phyloP scores from a whole-genome alignment of 1,284 basidiomycete species.

The Neotropicomus parvogracilis region DNA sequence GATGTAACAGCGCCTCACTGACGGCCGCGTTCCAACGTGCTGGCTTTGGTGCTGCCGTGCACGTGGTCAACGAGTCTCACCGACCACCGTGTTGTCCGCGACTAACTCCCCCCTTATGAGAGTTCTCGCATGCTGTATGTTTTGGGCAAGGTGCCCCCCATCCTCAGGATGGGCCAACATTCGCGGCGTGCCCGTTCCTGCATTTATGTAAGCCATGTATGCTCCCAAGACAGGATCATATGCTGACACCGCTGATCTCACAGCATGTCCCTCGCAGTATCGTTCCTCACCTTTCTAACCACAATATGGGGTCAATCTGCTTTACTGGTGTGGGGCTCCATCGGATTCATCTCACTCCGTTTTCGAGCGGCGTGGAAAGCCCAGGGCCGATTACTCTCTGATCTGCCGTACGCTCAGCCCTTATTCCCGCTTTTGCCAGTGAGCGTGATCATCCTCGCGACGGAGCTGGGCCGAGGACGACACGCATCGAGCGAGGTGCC shows the following conservation, averaged over 20 bases:
- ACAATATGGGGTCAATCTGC: slow-evolving; percentile 60
- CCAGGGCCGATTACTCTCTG: slow-evolving; percentile 38
- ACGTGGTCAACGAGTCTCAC: slow-evolving; percentile 55
- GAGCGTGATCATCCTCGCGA: slow-evolving; percentile 41
- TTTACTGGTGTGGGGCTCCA: slow-evolving; percentile 60
- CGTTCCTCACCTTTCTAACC: slow-evolving; percentile 50
- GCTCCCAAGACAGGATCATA: too few species aligned
- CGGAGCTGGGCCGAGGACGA: slow-evolving; percentile 48
- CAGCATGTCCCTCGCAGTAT: slow-evolving; percentile 44
- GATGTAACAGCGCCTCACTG: slow-evolving; percentile 51
- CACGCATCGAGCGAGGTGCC: slow-evolving; percentile 39
- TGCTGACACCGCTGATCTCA: background rate
- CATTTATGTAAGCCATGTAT: slow-evolving; percentile 40
- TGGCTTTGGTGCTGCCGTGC: slow-evolving; percentile 54
- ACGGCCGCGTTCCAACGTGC: slow-evolving; percentile 58
- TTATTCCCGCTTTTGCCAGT: slow-evolving; percentile 47
- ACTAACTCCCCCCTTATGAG: slow-evolving; percentile 63
- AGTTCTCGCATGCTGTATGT: slow-evolving; percentile 60
- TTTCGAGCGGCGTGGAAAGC: slow-evolving; percentile 46
- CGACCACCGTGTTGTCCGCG: slow-evolving; percentile 63
- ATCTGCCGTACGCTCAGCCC: slow-evolving; percentile 48
- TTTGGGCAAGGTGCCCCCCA: slow-evolving; percentile 46
- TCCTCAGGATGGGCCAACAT: slow-evolving; percentile 54
- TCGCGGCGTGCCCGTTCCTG: slow-evolving; percentile 59
- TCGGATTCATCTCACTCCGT: slow-evolving; percentile 51